Percentiles rank a stretch among this genome's conserved stretches.
These are phyloP conservation scores for Aspergillus sclerotiicarbonarius DNA, from an alignment of 495 filamentous ascomycete genomes.

Conservation along the genomic window DNA sequence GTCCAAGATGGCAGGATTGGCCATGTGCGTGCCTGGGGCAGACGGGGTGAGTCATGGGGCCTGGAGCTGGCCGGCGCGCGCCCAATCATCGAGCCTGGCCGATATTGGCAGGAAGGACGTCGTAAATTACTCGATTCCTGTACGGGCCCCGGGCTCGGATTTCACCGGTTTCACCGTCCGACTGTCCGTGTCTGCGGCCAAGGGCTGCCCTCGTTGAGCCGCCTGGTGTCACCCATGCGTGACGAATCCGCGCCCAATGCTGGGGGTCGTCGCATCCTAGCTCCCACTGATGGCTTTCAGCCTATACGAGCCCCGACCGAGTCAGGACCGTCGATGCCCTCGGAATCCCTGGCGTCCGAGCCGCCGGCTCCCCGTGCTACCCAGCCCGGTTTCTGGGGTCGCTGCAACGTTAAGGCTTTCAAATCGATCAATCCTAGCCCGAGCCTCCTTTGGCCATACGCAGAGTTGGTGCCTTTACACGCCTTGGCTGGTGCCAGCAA, in stretches of 20 bases:
- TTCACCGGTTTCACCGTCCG: constrained; percentile 14
- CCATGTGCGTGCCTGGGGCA: constrained; percentile 1
- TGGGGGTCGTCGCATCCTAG: not conserved
- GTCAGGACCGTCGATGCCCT: not conserved
- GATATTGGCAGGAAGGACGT: not conserved
- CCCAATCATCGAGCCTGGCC: not conserved
- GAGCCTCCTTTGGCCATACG: not conserved
- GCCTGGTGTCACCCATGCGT: not conserved
- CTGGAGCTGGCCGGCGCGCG: not conserved
- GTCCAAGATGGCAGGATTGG: not conserved
- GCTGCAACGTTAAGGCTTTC: constrained; percentile 2
- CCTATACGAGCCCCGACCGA: constrained; percentile 7
- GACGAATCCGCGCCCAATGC: not conserved
- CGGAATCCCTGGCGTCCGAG: not conserved
- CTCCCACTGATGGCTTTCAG: not conserved
- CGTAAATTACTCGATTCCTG: not conserved
- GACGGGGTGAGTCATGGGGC: not conserved
- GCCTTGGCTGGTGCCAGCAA: constrained; percentile 1
- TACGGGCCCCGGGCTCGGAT: constrained; percentile 10
- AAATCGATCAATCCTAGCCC: not conserved
- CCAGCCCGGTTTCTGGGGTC: not conserved
- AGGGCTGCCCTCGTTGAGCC: not conserved
- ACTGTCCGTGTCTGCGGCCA: not conserved
- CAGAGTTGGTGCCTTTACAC: not conserved
- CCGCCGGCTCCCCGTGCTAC: not conserved